Base-by-base conservation (phyloP, 345 rosid genomes). In the Aquilaria sinensis region DNA sequence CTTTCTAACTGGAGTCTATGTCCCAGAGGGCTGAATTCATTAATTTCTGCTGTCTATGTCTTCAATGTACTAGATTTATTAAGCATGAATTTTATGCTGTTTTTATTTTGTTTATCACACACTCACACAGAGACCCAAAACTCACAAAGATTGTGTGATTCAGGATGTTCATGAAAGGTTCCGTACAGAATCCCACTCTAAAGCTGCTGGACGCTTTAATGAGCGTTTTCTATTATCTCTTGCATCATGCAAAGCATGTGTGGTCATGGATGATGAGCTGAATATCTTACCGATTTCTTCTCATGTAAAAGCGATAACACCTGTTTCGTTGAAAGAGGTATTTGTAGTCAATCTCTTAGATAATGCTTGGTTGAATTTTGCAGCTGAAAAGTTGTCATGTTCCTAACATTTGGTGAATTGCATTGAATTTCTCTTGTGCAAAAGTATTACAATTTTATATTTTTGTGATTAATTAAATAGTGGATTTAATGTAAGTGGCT, bases 161-260 rank as follows among this genome's bases (percentile, higher is more conserved):
- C 84, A 94, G 97, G 99, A 94, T 83, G 99, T 94, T 63, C 99
- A 94, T 49, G 97, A 88, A 60, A 89, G 99, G 64, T 88, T 85
- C 67, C 86, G 99, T 51, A 94, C 97, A 3, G 99, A 94, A 71
- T 88, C 99, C 12, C 99, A 94, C 74, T 81, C 89, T 61, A 81
- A 85, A 71, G 89, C 97, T 66, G 67, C 91, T 12, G 95, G 95
- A 5, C 85, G 96, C 51, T 94, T 94, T 69, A 94, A 94, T 68
- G 97, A 90, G 57, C 92, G 97, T 15, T 94, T 94, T 76, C 71
- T 94, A 57, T 73, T 94, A 50, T 94, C 99, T 53, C 65, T 94
- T 51, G 93, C 99, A 51, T 85, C 93, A 1, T 90, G 97, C 81
- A 94, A 85, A 81, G 80, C 99, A 51, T 94, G 97, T 61, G 81